Evolutionary conservation across 768 basidiomycete genomes (phyloP).

Genomic region (Lentinus brumalis): DNA sequence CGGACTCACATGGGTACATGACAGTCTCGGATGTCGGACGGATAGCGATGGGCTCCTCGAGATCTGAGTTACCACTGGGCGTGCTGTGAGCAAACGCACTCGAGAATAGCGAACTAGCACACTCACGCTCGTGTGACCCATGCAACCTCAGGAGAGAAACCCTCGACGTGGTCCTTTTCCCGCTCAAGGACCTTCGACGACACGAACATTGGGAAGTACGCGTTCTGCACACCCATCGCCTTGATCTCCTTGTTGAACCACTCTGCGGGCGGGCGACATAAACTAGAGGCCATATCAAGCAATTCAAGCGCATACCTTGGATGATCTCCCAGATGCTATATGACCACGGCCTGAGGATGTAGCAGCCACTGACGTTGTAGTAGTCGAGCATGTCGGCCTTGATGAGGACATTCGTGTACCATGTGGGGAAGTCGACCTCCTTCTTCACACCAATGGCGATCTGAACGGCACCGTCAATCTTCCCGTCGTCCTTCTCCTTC

Average conservation of each 20-base stretch:
- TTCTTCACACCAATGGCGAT: constrained; percentile 95
- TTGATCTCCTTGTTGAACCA: constrained; percentile 96
- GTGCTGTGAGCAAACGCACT: neutral
- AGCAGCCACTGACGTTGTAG: constrained; percentile 98
- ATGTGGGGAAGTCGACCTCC: constrained; percentile 90
- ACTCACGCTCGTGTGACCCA: constrained; percentile 97
- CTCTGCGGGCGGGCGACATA: constrained; percentile 43
- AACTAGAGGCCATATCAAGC: neutral
- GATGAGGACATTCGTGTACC: constrained; percentile 95
- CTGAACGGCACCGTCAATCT: constrained; percentile 86
- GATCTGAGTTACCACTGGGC: constrained; percentile 81
- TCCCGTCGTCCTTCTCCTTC: constrained; percentile 74
- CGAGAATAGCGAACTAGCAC: neutral
- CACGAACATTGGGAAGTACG: constrained; percentile 99
- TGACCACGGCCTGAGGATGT: constrained; percentile 97
- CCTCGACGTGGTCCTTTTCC: constrained; percentile 98
- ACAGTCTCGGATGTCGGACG: constrained; percentile 98
- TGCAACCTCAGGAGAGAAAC: constrained; percentile 99
- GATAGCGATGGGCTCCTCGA: constrained; percentile 97
- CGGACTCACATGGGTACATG: constrained; percentile 92
- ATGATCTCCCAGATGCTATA: constrained; percentile 97
- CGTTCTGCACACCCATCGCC: constrained; percentile 93
- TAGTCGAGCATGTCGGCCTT: constrained; percentile 99
- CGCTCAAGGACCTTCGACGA: constrained; percentile 89
- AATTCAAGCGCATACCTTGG: constrained; percentile 57